Base-by-base conservation (phyloP, 352 stramenopile genomes). In the Globisporangium takayamanum region DNA sequence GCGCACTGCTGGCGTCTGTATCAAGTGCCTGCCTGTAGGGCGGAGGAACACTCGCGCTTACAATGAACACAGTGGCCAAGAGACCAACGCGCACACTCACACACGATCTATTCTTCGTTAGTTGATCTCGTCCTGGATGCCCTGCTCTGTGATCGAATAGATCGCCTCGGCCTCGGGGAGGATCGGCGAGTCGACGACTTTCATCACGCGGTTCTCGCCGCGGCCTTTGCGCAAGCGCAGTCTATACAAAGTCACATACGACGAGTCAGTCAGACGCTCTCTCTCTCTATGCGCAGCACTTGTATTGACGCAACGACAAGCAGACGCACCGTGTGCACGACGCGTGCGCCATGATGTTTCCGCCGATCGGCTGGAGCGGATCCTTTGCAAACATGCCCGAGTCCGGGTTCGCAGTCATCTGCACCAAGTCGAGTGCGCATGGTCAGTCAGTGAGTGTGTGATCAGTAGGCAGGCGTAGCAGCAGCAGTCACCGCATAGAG, bases 201-300 rank as follows among this genome's bases (percentile, higher is more conserved):
- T 99, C 85, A 98, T 98, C 59, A 99, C 95, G 22, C 97, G 94
- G 62, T 99, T 99, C 65, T 99, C 96, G 14, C 97, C 97, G 47
- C 97, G 90, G 14, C 92, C 97, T 68, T 99, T 99, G 50, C 92
- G 89, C 47, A 99, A 76, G 14, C 95, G 91, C 58, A 98, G 72
- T 64, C 80, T 89, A 37, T 7, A 25, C 3, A n/a, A 3, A 42
- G 48, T 2, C 14, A 12, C 22, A 22, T 22, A 39, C 28, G 5
- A 25, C 11, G 12, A 5, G 15, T 2, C n/a, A 10, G 30, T 36
- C 30, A 36, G 30, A 36, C 30, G 2, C 16, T 25, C 25, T 5
- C 3, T 52, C 47, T 22, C 22, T 22, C 22, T 22, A n/a, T n/a
- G n/a, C n/a, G n/a, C n/a, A n/a, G n/a, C n/a, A n/a, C 5, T n/a